These are phyloP conservation scores for Fagopyrum tataricum DNA, from an alignment of 148 eudicot genomes.

Conservation along the genomic window DNA sequence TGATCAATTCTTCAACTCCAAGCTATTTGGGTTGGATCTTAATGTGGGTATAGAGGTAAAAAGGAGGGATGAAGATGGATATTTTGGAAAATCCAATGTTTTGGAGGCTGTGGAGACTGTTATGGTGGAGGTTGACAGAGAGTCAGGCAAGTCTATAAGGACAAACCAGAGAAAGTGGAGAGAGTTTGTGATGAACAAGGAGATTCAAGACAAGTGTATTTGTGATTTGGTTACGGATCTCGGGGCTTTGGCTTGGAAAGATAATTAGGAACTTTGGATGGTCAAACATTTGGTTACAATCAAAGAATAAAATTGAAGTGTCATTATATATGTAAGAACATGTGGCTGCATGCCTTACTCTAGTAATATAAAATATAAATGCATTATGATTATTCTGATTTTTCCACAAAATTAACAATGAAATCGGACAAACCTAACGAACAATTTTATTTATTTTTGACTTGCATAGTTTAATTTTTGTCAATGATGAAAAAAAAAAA, in stretches of 20 bases:
- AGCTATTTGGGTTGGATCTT: slow-evolving; percentile 29
- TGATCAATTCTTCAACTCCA: slow-evolving; percentile 43
- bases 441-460: no score
- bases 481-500: no score
- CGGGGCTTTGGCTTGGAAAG: slow-evolving; percentile 20
- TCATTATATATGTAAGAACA: no score
- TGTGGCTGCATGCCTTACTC: no score
- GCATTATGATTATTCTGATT: no score
- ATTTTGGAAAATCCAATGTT: slow-evolving; percentile 37
- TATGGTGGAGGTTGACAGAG: slow-evolving; percentile 25
- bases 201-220: slow-evolving; percentile 28
- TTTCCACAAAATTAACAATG: no score
- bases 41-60: slow-evolving; percentile 46
- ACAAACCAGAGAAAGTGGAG: slow-evolving; percentile 35
- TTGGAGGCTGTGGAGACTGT: slow-evolving; percentile 27
- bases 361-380: no score
- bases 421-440: no score
- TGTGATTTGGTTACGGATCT: slow-evolving; percentile 29
- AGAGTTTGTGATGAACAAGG: slow-evolving; percentile 26
- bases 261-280: no score
- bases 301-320: no score
- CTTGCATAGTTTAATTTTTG: no score
- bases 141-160: slow-evolving; percentile 23
- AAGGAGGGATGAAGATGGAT: slow-evolving; percentile 51
- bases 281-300: no score